phyloP scores from a whole-genome alignment of 345 rosid genomes.

The Heritiera littoralis region DNA sequence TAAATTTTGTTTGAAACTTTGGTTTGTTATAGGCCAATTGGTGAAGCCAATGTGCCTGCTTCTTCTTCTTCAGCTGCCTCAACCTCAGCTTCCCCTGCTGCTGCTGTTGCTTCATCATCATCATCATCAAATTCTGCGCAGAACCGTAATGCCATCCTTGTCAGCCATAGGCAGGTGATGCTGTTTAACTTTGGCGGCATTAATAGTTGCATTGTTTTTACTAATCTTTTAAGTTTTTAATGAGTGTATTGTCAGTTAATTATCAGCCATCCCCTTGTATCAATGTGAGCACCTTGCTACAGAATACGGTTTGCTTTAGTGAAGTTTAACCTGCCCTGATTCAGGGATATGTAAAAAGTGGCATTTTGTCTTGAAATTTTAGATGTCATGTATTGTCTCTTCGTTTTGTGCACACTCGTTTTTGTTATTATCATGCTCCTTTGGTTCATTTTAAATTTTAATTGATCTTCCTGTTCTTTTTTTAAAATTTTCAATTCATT shows the following conservation, averaged over 20 bases:
- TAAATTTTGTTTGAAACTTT: constrained; percentile 10
- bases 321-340: background rate
- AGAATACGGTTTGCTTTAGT: background rate
- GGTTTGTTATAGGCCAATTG: constrained; percentile 35
- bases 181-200: background rate
- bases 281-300: background rate
- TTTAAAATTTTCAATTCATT: background rate
- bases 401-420: background rate
- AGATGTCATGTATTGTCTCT: background rate
- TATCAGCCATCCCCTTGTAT: background rate
- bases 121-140: constrained; percentile 34
- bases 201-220: background rate
- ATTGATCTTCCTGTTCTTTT: background rate
- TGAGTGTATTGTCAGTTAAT: background rate
- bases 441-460: background rate
- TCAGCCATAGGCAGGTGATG: constrained; percentile 84
- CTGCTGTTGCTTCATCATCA: constrained; percentile 29
- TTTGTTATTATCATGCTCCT: background rate
- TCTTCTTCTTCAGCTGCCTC: constrained; percentile 39
- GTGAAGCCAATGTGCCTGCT: constrained; percentile 42
- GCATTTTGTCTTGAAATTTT: background rate
- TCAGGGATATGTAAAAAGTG: background rate
- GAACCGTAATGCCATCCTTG: constrained; percentile 81
- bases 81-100: constrained; percentile 28
- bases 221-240: background rate